Percentiles rank a stretch among this genome's conserved stretches.
Conservation (phyloP, 179 eudicot species). For the Corrigiola litoralis region DNA sequence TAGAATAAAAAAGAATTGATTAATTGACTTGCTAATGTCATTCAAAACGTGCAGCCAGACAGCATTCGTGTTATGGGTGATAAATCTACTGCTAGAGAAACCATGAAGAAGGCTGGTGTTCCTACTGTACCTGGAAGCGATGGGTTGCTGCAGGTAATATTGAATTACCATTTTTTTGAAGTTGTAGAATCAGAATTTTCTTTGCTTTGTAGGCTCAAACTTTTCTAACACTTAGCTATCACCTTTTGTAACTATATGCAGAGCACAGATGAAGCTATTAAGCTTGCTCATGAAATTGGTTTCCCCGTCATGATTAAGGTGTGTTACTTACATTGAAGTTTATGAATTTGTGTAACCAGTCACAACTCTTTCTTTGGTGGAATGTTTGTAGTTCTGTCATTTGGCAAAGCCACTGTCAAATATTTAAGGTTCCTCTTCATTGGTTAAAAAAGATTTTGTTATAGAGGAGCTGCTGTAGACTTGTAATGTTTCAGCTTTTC, state of each 20-base stretch:
- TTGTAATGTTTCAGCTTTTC: too few species aligned
- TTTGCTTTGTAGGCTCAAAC: neutral
- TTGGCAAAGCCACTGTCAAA: too few species aligned
- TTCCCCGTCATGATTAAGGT: conserved; percentile 99
- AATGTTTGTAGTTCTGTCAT: too few species aligned
- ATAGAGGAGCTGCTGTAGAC: too few species aligned
- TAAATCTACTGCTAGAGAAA: conserved; percentile 93
- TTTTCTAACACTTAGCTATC: conserved; percentile 6
- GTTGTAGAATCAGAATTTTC: neutral
- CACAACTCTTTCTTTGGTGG: too few species aligned
- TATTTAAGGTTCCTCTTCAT: too few species aligned
- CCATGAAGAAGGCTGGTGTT: conserved; percentile 99
- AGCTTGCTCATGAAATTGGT: conserved; percentile 82
- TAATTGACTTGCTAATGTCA: neutral
- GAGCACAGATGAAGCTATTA: conserved; percentile 89
- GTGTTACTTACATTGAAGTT: conserved; percentile 5
- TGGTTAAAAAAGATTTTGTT: too few species aligned
- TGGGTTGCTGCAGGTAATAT: conserved; percentile 71
- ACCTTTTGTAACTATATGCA: conserved; percentile 17
- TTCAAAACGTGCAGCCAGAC: conserved; percentile 62
- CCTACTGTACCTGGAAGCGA: conserved; percentile 99
- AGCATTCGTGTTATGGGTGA: conserved; percentile 99
- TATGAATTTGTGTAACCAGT: too few species aligned
- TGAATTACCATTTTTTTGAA: neutral
- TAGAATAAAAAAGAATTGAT: neutral